Conservation (phyloP, 176 grass and related monocot species). For the Musa beccarii region DNA sequence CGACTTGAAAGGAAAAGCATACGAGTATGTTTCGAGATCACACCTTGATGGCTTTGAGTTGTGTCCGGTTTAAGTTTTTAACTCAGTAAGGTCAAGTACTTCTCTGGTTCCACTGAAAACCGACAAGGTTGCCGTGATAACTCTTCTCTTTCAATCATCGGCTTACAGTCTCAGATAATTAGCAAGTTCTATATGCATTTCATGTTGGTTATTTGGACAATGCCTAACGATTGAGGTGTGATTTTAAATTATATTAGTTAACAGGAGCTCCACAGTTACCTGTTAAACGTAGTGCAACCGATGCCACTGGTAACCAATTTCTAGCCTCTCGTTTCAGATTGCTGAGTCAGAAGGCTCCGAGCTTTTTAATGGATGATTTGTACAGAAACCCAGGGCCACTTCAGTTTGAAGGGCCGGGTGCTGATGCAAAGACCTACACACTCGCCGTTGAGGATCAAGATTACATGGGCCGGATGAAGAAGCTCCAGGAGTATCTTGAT, state of each 20-base stretch:
- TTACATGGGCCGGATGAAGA: conserved; percentile 60
- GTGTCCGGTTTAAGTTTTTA: too few species aligned
- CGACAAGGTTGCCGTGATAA: too few species aligned
- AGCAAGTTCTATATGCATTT: neutral
- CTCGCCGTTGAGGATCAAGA: conserved; percentile 57
- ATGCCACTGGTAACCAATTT: neutral
- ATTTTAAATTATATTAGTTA: too few species aligned
- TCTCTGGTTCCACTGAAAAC: too few species aligned
- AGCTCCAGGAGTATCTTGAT: conserved; percentile 41
- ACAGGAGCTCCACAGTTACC: too few species aligned
- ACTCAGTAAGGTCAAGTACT: too few species aligned
- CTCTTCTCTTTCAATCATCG: neutral
- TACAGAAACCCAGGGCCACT: conserved; percentile 56
- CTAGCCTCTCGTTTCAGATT: conserved; percentile 28
- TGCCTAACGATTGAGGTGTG: too few species aligned
- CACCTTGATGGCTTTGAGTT: neutral
- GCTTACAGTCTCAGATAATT: too few species aligned
- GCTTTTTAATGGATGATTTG: conserved; percentile 56
- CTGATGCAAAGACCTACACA: conserved; percentile 40
- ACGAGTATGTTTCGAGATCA: conserved; percentile 18
- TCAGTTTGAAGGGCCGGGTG: conserved; percentile 48
- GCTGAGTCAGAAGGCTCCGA: conserved; percentile 43
- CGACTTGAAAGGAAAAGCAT: conserved; percentile 57
- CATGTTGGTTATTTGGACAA: neutral
- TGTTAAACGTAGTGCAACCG: too few species aligned